A percentile compares a stretch with the other conserved stretches of the same genome.
These are phyloP conservation scores for Tulasnella sp. DNA, from an alignment of 768 basidiomycete species.

Conservation along the genomic window DNA sequence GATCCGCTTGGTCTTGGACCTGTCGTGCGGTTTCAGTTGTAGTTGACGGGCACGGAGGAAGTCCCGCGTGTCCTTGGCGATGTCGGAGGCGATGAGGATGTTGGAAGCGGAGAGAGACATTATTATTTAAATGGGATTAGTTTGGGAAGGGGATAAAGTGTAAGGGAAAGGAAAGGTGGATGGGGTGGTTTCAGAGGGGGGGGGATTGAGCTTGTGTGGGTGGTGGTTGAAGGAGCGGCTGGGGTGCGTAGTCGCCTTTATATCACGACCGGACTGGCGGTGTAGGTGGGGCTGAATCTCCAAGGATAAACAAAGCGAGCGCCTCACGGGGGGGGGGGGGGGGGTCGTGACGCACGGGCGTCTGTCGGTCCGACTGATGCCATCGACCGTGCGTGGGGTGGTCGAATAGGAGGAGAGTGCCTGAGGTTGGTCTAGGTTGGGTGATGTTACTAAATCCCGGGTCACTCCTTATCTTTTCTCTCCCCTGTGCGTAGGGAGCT, in stretches of 20 bases:
- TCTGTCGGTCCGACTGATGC: too few species aligned
- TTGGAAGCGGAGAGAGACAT: not conserved
- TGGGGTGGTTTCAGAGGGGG: not conserved
- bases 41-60: slow-evolving; percentile 6
- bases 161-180: slow-evolving; percentile 1
- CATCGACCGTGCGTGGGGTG: too few species aligned
- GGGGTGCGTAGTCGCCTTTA: not conserved
- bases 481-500: too few species aligned
- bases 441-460: too few species aligned
- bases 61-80: slow-evolving; percentile 7
- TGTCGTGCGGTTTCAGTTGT: slow-evolving; percentile 11
- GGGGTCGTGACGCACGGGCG: too few species aligned
- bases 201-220: not conserved
- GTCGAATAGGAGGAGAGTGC: too few species aligned
- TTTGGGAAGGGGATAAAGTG: not conserved
- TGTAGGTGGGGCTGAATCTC: too few species aligned
- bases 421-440: too few species aligned
- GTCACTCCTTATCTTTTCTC: too few species aligned
- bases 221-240: not conserved
- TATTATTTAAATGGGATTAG: not conserved
- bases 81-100: not conserved
- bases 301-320: too few species aligned
- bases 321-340: too few species aligned
- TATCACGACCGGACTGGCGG: too few species aligned
- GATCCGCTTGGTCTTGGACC: slow-evolving; percentile 1